Base-by-base conservation (phyloP, 1,284 basidiomycete genomes). In the Ceratobasidium papillatum region DNA sequence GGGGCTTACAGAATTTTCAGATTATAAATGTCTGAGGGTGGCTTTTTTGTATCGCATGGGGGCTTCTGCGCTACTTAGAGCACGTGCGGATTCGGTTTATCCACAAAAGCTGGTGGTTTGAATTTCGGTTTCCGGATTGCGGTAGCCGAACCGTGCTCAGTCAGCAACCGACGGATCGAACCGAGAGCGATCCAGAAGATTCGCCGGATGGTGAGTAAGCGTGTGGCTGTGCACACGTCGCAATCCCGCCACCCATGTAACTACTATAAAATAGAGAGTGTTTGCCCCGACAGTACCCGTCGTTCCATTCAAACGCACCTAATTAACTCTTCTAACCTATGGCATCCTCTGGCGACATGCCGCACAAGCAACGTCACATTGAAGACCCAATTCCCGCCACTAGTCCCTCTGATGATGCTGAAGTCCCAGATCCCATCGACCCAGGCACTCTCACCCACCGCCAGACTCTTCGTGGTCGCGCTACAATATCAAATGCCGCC, bases 11-110 rank as follows among this genome's bases (percentile, higher is more conserved):
- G 5, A 3, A 38, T 61, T 61, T 34, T 30, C 9, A 7, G 4
- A 8, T 3, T 61, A n/a, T n/a, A n/a, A n/a, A n/a, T n/a, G n/a
- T n/a, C n/a, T n/a, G n/a, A n/a, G n/a, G n/a, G n/a, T n/a, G n/a
- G n/a, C n/a, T n/a, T n/a, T n/a, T 45, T 45, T 45, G 43, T 19
- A 19, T 19, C 43, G 19, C 9, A 19, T 45, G 43, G 43, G 19
- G 43, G 43, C 19, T 19, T 11, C 11, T 45, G 19, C 43, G 19
- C 43, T 11, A n/a, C n/a, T 25, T 43, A 62, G 59, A 36, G 38
- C 59, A 12, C 59, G 17, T 27, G 2, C 59, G 59, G 59, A 62
- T 62, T 43, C 59, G 59, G 59, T 43, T 62, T 62, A 41, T 36
- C 58, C 58, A 19, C 17, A 34, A 8, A 12, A 62, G 43, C 59